Evolutionary conservation across 352 stramenopile genomes (phyloP).

Genomic region (Phytopythium chamaehyphon): DNA sequence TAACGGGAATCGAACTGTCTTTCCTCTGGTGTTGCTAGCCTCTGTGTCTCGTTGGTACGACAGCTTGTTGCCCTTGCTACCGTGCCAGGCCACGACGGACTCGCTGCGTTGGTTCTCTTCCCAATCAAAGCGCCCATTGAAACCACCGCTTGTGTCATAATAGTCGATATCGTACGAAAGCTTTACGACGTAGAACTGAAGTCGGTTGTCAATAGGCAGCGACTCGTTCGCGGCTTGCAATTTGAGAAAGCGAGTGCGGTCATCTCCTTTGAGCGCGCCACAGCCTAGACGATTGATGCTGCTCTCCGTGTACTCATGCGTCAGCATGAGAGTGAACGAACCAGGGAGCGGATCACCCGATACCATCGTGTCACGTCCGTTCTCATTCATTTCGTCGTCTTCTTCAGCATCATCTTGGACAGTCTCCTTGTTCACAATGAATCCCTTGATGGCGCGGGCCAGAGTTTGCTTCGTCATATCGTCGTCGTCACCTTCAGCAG

Average conservation of each 20-base stretch:
- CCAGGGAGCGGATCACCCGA: neutral
- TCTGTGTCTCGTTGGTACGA: neutral
- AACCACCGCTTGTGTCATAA: constrained; percentile 7
- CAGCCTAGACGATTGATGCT: constrained; percentile 9
- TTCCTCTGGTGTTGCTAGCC: neutral
- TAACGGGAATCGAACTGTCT: neutral
- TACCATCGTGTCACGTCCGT: too few relatives aligned
- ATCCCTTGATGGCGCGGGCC: constrained; percentile 5
- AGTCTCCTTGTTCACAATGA: constrained; percentile 3
- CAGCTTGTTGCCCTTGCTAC: constrained; percentile 2
- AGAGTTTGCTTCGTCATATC: neutral
- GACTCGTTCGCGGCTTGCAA: constrained; percentile 8
- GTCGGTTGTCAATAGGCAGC: neutral
- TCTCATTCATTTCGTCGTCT: neutral
- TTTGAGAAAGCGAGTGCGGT: constrained; percentile 9
- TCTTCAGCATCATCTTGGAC: neutral
- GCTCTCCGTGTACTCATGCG: constrained; percentile 15
- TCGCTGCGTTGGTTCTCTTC: constrained; percentile 10
- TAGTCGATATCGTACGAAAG: constrained; percentile 10
- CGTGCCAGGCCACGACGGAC: constrained; percentile 8
- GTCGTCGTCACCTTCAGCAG: neutral
- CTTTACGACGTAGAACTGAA: constrained; percentile 12
- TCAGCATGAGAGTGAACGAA: constrained; percentile 12
- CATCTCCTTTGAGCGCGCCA: constrained; percentile 13
- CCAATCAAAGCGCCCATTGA: constrained; percentile 1